A percentile compares a stretch with the other conserved stretches of the same genome.
Conservation (phyloP, 1,284 basidiomycete genomes). For the Fomitiporia mediterranea region DNA sequence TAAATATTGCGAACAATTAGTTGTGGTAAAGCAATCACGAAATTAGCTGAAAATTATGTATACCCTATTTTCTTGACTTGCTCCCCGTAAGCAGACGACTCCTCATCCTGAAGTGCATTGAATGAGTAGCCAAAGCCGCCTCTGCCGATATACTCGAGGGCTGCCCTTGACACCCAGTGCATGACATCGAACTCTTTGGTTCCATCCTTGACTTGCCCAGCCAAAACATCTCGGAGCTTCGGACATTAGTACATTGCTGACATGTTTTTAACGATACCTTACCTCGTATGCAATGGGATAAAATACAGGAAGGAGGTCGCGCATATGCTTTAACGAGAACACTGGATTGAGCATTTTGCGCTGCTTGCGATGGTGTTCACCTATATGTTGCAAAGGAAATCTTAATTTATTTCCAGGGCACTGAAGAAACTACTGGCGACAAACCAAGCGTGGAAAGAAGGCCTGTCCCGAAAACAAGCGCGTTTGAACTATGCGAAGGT, state of each 20-base stretch:
- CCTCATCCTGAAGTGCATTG: slow-evolving; percentile 30
- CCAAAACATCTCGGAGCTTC: slow-evolving; percentile 28
- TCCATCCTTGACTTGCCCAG: slow-evolving; percentile 17
- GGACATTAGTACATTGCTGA: slow-evolving; percentile 5
- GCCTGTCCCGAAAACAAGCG: slow-evolving; percentile 18
- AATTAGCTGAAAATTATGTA: neutral
- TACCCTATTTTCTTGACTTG: slow-evolving; percentile 30
- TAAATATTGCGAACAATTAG: neutral
- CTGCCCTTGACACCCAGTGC: slow-evolving; percentile 35
- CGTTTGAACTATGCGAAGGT: slow-evolving; percentile 11
- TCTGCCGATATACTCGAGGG: slow-evolving; percentile 34
- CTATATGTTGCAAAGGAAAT: slow-evolving; percentile 11
- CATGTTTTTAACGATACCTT: neutral
- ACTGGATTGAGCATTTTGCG: slow-evolving; percentile 31
- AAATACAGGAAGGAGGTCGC: slow-evolving; percentile 28
- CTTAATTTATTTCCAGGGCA: neutral
- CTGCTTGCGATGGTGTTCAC: slow-evolving; percentile 26
- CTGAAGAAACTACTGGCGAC: neutral
- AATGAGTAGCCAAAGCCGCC: slow-evolving; percentile 40
- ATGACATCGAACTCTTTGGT: slow-evolving; percentile 35
- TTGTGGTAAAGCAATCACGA: neutral
- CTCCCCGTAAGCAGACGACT: slow-evolving; percentile 28
- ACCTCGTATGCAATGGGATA: slow-evolving; percentile 28
- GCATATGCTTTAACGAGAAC: slow-evolving; percentile 29
- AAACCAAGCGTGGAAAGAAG: slow-evolving; percentile 23